Evolutionary conservation across 768 basidiomycete species (phyloP).

Genomic region (Pleurotus tuoliensis): DNA sequence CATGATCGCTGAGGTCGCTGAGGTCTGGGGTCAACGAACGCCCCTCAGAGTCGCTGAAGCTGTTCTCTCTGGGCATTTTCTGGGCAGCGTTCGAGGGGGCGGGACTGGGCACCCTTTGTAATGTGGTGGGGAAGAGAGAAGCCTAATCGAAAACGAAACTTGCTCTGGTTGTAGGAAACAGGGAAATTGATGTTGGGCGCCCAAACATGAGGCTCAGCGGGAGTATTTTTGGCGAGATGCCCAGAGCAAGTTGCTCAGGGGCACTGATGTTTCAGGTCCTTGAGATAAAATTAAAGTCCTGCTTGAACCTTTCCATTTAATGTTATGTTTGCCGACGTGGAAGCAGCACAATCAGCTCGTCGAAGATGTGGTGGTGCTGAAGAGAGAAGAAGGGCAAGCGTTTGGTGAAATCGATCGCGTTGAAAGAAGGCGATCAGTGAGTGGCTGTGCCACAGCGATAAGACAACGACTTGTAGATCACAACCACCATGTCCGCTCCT

Average conservation of each 20-base stretch:
- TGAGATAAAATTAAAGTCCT: not conserved
- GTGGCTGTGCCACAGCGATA: too few species aligned
- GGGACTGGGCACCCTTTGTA: not conserved
- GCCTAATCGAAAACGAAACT: not conserved
- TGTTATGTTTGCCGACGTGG: not conserved
- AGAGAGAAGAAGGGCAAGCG: not conserved
- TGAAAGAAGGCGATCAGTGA: too few species aligned
- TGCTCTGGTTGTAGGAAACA: not conserved
- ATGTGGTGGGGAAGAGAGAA: not conserved
- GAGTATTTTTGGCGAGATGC: not conserved
- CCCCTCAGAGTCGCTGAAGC: constrained; percentile 62
- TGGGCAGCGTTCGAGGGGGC: not conserved
- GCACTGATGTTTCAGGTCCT: not conserved
- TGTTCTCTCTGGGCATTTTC: constrained; percentile 65
- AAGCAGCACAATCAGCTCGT: not conserved
- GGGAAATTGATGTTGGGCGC: not conserved
- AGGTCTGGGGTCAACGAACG: constrained; percentile 65
- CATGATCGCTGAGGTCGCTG: constrained; percentile 35
- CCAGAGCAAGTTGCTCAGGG: not conserved
- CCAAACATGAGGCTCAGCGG: not conserved
- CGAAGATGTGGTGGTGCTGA: not conserved
- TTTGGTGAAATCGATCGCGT: not conserved
- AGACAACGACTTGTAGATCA: too few species aligned
- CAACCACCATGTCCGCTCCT: constrained; percentile 21
- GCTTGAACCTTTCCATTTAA: not conserved